Base-by-base conservation (phyloP, 495 filamentous ascomycete species). In the Daldinia vernicosa region DNA sequence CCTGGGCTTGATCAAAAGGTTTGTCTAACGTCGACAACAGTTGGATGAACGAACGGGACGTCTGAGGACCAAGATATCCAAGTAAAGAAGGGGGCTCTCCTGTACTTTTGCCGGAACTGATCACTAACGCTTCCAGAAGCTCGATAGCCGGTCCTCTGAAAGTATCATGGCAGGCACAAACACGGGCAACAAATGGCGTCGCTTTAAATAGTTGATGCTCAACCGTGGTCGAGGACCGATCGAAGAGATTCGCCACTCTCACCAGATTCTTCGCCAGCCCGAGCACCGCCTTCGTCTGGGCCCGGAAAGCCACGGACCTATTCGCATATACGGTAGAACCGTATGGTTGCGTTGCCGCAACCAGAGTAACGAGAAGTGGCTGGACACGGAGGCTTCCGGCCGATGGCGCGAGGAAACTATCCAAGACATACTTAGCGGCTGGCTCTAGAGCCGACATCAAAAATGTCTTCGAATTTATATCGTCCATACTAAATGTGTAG, bases 41-140 rank as follows among this genome's bases (percentile, higher is more conserved):
- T 61, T 91, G 87, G 26, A 98, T 85, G 80, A 98, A 97, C 33
- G 91, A 88, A 65, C 91, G 92, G 3, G 94, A 90, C 24, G 90
- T 90, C 67, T 93, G 90, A 17, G 92, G 84, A 15, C 93, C 93
- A 2, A 99, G 84, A 74, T 95, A 91, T 60, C 93, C 94, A 19
- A 99, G 86, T 22, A 99, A 84, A 6, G 95, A 98, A 28, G 94
- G 92, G 3, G 95, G 93, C 70, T 98, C 93, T 22, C 84, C 84
- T 24, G 83, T 76, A 58, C 83, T 80, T 57, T 86, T 85, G 28
- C 89, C 87, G 22, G 90, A 89, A 65, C 84, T 88, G 28, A 87
- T 84, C 19, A 98, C 89, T 15, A 99, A 81, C 28, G 88, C 86
- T 55, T 94, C 89, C 26, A 98, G 82, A 2, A 98, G 81, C 3